Percentiles rank a stretch among this genome's conserved stretches.
phyloP scores from a whole-genome alignment of 306 rosid species.

The Rosa lucieae region DNA sequence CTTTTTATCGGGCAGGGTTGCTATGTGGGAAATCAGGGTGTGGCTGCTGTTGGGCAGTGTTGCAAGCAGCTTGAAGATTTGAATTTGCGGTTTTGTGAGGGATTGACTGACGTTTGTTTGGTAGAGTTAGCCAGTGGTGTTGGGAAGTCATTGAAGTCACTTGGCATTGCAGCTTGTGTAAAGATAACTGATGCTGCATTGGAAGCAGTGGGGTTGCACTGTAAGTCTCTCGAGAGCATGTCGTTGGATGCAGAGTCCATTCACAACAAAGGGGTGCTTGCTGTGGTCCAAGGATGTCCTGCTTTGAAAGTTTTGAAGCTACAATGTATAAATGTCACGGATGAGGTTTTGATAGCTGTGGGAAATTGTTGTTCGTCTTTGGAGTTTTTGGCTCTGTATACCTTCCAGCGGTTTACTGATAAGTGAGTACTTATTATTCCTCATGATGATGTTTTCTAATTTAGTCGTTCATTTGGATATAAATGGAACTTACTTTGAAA shows the following conservation, averaged over 20 bases:
- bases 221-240: constrained; percentile 64
- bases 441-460: neutral
- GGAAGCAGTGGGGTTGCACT: constrained; percentile 77
- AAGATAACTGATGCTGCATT: constrained; percentile 75
- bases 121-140: constrained; percentile 64
- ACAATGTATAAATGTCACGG: constrained; percentile 80
- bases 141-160: constrained; percentile 72
- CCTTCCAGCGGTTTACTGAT: constrained; percentile 85
- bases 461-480: neutral
- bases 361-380: constrained; percentile 61
- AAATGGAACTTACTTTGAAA: neutral
- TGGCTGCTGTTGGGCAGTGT: constrained; percentile 77
- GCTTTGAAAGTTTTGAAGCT: constrained; percentile 77
- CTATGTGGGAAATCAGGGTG: constrained; percentile 89
- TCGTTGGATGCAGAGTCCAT: constrained; percentile 85
- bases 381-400: constrained; percentile 74
- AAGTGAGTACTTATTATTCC: constrained; percentile 44
- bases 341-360: constrained; percentile 82
- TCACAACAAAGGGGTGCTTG: constrained; percentile 75
- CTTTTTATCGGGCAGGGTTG: constrained; percentile 58
- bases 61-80: constrained; percentile 84
- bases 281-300: constrained; percentile 77
- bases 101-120: constrained; percentile 73
- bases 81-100: constrained; percentile 94
- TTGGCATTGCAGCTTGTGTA: constrained; percentile 90